A percentile compares a stretch with the other conserved stretches of the same genome.
These are phyloP conservation scores for Aspergillus felis DNA, from an alignment of 2,329 filamentous ascomycete species.

Conservation along the genomic window DNA sequence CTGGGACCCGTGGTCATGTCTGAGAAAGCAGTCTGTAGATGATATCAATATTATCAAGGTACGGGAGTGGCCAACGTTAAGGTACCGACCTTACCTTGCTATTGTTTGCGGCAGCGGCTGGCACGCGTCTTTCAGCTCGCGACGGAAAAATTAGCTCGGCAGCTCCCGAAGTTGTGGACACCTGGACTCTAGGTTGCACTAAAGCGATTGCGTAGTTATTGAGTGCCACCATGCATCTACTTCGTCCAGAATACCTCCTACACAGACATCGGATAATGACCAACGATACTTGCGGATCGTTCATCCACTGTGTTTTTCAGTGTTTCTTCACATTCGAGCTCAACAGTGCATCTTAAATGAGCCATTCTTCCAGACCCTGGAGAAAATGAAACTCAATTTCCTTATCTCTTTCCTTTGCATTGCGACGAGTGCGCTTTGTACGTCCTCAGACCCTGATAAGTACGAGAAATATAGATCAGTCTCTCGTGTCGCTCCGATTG, in stretches of 20 bases:
- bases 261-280: neutral
- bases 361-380: conserved; percentile 7
- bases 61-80: no score
- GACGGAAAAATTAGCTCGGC: conserved; percentile 4
- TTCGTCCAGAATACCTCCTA: neutral
- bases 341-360: conserved; percentile 4
- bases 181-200: neutral
- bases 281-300: neutral
- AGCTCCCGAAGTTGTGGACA: conserved; percentile 7
- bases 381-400: conserved; percentile 32
- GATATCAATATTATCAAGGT: no score
- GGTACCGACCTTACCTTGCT: no score
- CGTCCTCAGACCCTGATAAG: conserved; percentile 60
- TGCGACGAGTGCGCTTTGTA: conserved; percentile 25
- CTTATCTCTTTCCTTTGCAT: conserved; percentile 39
- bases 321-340: neutral
- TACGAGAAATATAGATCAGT: conserved; percentile 70
- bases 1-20: neutral
- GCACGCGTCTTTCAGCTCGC: neutral
- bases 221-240: neutral
- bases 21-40: neutral
- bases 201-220: neutral
- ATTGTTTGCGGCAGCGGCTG: no score
- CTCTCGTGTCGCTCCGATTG: conserved; percentile 64
- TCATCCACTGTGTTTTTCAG: neutral